phyloP scores from a whole-genome alignment of 2,329 filamentous ascomycete species.

The Calonectria hongkongensis region DNA sequence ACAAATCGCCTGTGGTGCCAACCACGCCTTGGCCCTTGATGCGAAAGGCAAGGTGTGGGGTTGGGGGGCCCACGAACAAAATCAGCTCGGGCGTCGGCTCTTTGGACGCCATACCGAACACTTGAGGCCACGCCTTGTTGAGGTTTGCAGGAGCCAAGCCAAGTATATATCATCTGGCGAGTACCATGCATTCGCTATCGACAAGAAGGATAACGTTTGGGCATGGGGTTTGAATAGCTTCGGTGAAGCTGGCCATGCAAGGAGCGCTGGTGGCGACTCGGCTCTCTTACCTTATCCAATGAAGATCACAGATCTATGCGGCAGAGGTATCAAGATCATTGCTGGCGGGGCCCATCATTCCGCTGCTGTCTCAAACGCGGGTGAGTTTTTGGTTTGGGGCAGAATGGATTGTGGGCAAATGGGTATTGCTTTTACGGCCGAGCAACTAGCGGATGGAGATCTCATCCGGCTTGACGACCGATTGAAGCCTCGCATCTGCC shows the following conservation, averaged over 20 bases:
- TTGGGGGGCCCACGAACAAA: constrained; percentile 61
- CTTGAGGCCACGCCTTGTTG: constrained; percentile 31
- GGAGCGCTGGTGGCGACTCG: constrained; percentile 61
- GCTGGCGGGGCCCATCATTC: constrained; percentile 83
- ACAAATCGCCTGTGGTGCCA: constrained; percentile 76
- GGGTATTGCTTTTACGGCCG: constrained; percentile 69
- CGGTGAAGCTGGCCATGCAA: constrained; percentile 78
- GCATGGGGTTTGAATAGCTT: constrained; percentile 90
- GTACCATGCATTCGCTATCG: constrained; percentile 85
- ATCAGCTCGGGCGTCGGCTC: constrained; percentile 69
- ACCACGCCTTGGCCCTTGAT: constrained; percentile 80
- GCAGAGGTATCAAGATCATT: constrained; percentile 76
- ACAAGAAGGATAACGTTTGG: constrained; percentile 79
- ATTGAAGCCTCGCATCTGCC: constrained; percentile 74
- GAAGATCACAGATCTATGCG: constrained; percentile 76
- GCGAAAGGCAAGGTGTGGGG: constrained; percentile 64
- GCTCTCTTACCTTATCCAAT: constrained; percentile 74
- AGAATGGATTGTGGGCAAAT: constrained; percentile 70
- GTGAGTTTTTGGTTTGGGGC: constrained; percentile 73
- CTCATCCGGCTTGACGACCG: constrained; percentile 73
- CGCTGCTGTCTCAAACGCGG: constrained; percentile 70
- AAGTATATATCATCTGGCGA: constrained; percentile 79
- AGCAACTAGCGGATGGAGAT: constrained; percentile 68
- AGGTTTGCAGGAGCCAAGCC: constrained; percentile 64
- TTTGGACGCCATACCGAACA: constrained; percentile 64